phyloP scores from a whole-genome alignment of 352 stramenopile genomes.

The Pythium phragmitis region DNA sequence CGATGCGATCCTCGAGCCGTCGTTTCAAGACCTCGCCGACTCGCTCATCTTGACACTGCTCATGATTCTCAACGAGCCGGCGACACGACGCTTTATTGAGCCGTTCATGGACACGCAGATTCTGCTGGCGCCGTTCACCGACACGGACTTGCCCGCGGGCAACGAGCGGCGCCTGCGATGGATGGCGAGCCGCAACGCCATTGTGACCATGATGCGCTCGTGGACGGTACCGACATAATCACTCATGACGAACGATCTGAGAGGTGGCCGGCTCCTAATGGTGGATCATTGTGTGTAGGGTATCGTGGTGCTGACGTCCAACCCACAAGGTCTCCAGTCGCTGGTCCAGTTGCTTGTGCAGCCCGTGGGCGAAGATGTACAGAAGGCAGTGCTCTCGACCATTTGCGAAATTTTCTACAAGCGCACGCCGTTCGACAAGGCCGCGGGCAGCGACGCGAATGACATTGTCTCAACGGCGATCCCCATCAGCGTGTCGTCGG shows the following conservation, averaged over 20 bases:
- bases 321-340: constrained; percentile 84
- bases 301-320: constrained; percentile 84
- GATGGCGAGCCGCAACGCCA: constrained; percentile 88
- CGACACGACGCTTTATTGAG: constrained; percentile 83
- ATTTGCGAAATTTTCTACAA: constrained; percentile 92
- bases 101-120: constrained; percentile 89
- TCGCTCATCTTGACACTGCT: constrained; percentile 85
- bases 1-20: constrained; percentile 86
- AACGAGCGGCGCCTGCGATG: constrained; percentile 85
- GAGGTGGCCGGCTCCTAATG: background rate
- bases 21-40: constrained; percentile 84
- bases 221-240: constrained; percentile 57
- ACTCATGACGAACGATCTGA: background rate
- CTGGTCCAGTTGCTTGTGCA: constrained; percentile 84
- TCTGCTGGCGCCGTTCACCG: constrained; percentile 84
- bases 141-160: constrained; percentile 80
- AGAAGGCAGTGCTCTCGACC: constrained; percentile 84
- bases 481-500: constrained; percentile 68
- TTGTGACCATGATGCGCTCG: constrained; percentile 90
- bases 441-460: constrained; percentile 19
- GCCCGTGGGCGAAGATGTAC: constrained; percentile 87
- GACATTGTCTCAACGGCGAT: constrained; percentile 49
- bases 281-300: constrained; percentile 32
- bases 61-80: constrained; percentile 81
- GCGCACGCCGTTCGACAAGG: constrained; percentile 78